phyloP scores from a whole-genome alignment of 192 early-diverging fungal species.

The Backusella australiensis region DNA sequence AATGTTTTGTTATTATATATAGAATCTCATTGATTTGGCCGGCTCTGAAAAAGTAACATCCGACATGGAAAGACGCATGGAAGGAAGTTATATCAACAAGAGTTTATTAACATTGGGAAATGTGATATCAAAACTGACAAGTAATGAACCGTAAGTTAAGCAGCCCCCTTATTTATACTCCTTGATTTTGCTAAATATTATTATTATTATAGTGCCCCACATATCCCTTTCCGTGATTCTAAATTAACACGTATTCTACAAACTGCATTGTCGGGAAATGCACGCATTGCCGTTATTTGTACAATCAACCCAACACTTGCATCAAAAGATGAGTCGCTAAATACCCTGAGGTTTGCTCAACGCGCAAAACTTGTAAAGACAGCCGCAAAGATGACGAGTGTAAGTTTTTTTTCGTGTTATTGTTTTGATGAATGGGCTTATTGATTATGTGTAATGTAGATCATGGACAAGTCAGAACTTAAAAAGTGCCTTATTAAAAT shows the following conservation, averaged over 20 bases:
- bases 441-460: background rate
- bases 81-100: conserved; percentile 97
- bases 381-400: conserved; percentile 77
- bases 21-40: conserved; percentile 95
- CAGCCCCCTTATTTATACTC: background rate
- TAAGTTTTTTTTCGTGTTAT: conserved; percentile 16
- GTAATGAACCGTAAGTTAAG: conserved; percentile 44
- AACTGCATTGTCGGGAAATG: conserved; percentile 89
- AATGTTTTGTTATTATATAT: background rate
- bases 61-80: conserved; percentile 85
- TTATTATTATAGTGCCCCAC: conserved; percentile 38
- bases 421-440: too few relatives aligned
- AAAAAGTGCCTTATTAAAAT: conserved; percentile 28
- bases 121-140: conserved; percentile 88
- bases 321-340: conserved; percentile 84
- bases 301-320: conserved; percentile 80
- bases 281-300: conserved; percentile 88
- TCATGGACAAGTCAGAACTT: conserved; percentile 23
- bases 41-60: conserved; percentile 93
- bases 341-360: conserved; percentile 93
- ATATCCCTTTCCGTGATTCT: conserved; percentile 97
- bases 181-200: background rate
- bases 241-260: conserved; percentile 96
- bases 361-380: conserved; percentile 87
- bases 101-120: conserved; percentile 85